phyloP scores from a whole-genome alignment of 257 asterid genomes.

The Dorcoceras hygrometricum region DNA sequence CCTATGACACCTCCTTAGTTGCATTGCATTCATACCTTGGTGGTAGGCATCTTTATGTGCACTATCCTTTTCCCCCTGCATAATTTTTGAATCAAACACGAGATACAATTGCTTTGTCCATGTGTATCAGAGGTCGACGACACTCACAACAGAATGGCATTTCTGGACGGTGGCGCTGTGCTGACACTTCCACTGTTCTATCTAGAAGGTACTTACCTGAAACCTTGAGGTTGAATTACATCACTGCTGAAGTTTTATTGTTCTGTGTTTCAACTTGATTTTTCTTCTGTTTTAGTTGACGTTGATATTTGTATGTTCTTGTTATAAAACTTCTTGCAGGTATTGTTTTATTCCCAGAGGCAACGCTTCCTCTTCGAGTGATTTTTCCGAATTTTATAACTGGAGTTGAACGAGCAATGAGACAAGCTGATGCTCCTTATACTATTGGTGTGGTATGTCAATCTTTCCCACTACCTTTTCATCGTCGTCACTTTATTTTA shows the following conservation, averaged over 20 bases:
- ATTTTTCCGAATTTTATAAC: constrained; percentile 67
- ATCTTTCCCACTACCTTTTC: constrained; percentile 18
- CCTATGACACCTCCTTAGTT: constrained; percentile 74
- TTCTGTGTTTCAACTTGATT: not conserved
- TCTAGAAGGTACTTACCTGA: constrained; percentile 62
- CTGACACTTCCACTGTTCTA: constrained; percentile 66
- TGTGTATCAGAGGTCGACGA: constrained; percentile 72
- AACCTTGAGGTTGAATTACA: constrained; percentile 7
- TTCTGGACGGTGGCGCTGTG: constrained; percentile 85
- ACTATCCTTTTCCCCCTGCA: not conserved
- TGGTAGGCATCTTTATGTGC: constrained; percentile 41
- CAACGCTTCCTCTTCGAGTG: constrained; percentile 92
- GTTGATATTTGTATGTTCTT: not conserved
- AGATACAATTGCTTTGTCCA: constrained; percentile 21
- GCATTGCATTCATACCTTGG: constrained; percentile 92
- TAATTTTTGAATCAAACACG: constrained; percentile 22
- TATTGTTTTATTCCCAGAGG: constrained; percentile 94
- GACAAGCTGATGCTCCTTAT: constrained; percentile 71
- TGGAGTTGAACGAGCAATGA: constrained; percentile 79
- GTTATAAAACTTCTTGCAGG: constrained; percentile 42
- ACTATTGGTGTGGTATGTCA: constrained; percentile 85
- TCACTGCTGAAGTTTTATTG: not conserved
- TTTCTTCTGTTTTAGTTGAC: not conserved
- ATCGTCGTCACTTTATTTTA: constrained; percentile 10
- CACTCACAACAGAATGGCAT: constrained; percentile 70